Percentiles rank a stretch among this genome's conserved stretches.
These are phyloP conservation scores for Phytophthora idaei DNA, from an alignment of 352 stramenopile genomes.

Conservation along the genomic window DNA sequence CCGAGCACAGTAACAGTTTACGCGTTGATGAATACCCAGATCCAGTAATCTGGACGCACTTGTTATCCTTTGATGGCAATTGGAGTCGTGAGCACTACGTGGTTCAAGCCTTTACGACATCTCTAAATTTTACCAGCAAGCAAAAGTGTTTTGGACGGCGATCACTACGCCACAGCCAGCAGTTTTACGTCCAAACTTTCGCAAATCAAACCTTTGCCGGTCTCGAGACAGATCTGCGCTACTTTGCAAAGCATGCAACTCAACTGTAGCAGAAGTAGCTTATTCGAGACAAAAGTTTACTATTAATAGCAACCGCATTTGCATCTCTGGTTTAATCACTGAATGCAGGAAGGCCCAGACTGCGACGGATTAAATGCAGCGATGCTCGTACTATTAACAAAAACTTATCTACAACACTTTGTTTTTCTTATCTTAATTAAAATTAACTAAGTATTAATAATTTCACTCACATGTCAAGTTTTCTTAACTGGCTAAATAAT, in stretches of 20 bases:
- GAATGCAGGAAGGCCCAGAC: too few species aligned
- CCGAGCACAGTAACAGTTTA: neutral
- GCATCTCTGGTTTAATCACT: too few species aligned
- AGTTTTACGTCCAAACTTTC: conserved; percentile 21
- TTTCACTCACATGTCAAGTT: too few species aligned
- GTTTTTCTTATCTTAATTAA: too few species aligned
- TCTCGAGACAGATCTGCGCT: conserved; percentile 19
- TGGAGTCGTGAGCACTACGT: conserved; percentile 45
- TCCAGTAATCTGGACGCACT: conserved; percentile 60
- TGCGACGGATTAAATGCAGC: too few species aligned
- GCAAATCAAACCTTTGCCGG: conserved; percentile 5
- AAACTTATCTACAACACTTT: too few species aligned
- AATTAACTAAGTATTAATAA: too few species aligned
- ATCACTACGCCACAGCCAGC: conserved; percentile 13
- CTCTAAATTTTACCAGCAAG: conserved; percentile 35
- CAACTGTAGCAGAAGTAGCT: conserved; percentile 11
- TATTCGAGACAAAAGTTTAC: too few species aligned
- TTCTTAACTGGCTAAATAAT: too few species aligned
- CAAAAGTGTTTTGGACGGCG: conserved; percentile 64
- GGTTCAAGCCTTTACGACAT: conserved; percentile 52
- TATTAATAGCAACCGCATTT: too few species aligned
- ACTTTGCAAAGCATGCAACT: conserved; percentile 20
- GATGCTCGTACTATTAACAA: too few species aligned
- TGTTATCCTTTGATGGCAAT: conserved; percentile 58
- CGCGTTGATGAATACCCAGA: conserved; percentile 23